Percentiles rank a stretch among this genome's conserved stretches.
Evolutionary conservation across 805 yeast species (phyloP).

Genomic region (Yamadazyma sp.): DNA sequence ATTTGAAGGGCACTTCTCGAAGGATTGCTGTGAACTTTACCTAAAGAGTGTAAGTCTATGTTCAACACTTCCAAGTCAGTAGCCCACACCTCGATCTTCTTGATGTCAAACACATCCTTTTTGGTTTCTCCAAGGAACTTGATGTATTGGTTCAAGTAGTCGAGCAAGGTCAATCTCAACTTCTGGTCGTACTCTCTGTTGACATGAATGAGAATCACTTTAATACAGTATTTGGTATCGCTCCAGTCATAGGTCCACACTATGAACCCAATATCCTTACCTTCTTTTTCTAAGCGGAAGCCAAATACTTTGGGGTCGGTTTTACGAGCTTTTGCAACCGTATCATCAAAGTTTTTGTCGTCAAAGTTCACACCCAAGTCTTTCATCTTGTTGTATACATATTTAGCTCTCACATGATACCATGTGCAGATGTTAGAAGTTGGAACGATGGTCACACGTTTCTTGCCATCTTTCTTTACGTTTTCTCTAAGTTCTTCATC

Average conservation of each 20-base stretch:
- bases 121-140: background rate
- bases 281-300: slow-evolving; percentile 21
- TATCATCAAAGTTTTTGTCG: slow-evolving; percentile 15
- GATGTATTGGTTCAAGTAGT: slow-evolving; percentile 13
- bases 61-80: slow-evolving; percentile 22
- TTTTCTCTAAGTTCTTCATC: slow-evolving; percentile 18
- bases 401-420: slow-evolving; percentile 44
- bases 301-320: slow-evolving; percentile 36
- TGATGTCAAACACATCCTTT: slow-evolving; percentile 2
- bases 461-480: slow-evolving; percentile 28
- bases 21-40: slow-evolving; percentile 29
- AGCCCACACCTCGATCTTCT: slow-evolving; percentile 35
- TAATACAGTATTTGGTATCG: slow-evolving; percentile 5
- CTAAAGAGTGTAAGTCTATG: slow-evolving; percentile 14
- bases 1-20: slow-evolving; percentile 38
- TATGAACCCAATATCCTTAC: slow-evolving; percentile 27
- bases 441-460: slow-evolving; percentile 32
- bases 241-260: slow-evolving; percentile 41
- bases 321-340: slow-evolving; percentile 20
- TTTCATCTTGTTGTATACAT: slow-evolving; percentile 22
- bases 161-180: slow-evolving; percentile 5
- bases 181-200: slow-evolving; percentile 10
- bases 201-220: slow-evolving; percentile 14
- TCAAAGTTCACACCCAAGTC: slow-evolving; percentile 11
- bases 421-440: slow-evolving; percentile 33